These are phyloP conservation scores for Stachybotrys echinatus DNA, from an alignment of 2,329 filamentous ascomycete species.

Conservation along the genomic window DNA sequence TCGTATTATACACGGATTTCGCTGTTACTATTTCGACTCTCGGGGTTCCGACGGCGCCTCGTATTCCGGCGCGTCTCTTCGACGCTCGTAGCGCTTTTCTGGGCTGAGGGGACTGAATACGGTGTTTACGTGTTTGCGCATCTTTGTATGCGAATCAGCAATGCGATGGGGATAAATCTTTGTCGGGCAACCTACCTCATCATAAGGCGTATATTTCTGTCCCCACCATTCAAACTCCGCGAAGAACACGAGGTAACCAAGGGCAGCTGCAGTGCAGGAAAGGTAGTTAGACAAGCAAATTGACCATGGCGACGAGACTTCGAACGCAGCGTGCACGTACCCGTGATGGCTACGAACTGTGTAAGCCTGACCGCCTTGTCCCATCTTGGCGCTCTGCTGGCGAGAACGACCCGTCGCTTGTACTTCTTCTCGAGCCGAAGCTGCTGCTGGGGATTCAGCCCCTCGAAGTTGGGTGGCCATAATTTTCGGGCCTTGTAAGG, in stretches of 20 bases:
- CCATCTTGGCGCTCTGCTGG: slow-evolving; percentile 58
- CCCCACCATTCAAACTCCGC: slow-evolving; percentile 40
- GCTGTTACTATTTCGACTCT: slow-evolving; percentile 17
- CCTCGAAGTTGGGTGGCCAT: slow-evolving; percentile 74
- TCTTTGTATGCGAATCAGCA: no score
- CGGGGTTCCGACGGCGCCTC: slow-evolving; percentile 15
- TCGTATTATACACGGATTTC: slow-evolving; percentile 17
- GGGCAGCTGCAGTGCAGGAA: slow-evolving; percentile 18
- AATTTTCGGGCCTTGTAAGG: slow-evolving; percentile 63
- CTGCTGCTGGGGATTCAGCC: slow-evolving; percentile 66
- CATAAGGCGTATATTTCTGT: slow-evolving; percentile 34
- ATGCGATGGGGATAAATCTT: no score
- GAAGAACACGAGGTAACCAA: slow-evolving; percentile 34
- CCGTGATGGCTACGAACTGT: slow-evolving; percentile 54
- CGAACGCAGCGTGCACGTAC: slow-evolving; percentile 29
- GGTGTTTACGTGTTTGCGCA: slow-evolving; percentile 28
- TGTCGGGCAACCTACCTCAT: no score
- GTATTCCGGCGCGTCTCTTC: slow-evolving; percentile 29
- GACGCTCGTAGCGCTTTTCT: slow-evolving; percentile 36
- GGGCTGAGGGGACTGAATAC: slow-evolving; percentile 35
- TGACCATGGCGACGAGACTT: neutral
- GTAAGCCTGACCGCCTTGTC: slow-evolving; percentile 59
- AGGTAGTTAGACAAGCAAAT: neutral
- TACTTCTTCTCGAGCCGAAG: slow-evolving; percentile 76
- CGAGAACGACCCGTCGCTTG: slow-evolving; percentile 61